Percentiles rank a stretch among this genome's conserved stretches.
Conservation (phyloP, 805 yeast species). For the Wickerhamomyces canadensis region DNA sequence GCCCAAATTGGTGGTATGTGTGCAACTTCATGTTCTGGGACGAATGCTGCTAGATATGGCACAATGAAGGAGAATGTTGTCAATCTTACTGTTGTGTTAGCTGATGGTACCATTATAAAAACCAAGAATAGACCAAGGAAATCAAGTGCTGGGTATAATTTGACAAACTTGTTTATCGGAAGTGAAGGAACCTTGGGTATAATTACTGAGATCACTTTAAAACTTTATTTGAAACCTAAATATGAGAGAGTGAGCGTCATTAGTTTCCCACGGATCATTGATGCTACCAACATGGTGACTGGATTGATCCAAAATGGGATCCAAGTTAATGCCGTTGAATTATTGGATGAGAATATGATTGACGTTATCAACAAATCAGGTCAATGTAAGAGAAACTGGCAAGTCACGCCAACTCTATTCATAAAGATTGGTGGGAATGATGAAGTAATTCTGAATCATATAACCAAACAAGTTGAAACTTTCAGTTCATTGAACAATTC, state of each 20-base stretch:
- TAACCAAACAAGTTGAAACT: slow-evolving; percentile 36
- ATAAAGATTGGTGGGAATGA: slow-evolving; percentile 51
- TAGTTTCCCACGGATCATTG: slow-evolving; percentile 55
- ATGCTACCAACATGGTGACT: slow-evolving; percentile 63
- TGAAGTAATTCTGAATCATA: slow-evolving; percentile 32
- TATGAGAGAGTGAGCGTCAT: slow-evolving; percentile 60
- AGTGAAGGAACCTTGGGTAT: slow-evolving; percentile 73
- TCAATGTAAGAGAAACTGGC: slow-evolving; percentile 43
- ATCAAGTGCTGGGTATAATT: slow-evolving; percentile 68
- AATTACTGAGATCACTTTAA: slow-evolving; percentile 66
- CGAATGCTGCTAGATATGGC: slow-evolving; percentile 70
- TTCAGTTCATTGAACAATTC: slow-evolving; percentile 47
- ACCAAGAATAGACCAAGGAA: slow-evolving; percentile 67
- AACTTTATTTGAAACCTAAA: slow-evolving; percentile 54
- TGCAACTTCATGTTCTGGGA: slow-evolving; percentile 69
- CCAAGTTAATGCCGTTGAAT: slow-evolving; percentile 61
- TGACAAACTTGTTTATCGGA: slow-evolving; percentile 63
- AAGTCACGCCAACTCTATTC: slow-evolving; percentile 50
- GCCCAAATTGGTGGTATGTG: slow-evolving; percentile 72
- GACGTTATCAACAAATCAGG: slow-evolving; percentile 50
- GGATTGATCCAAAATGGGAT: slow-evolving; percentile 55
- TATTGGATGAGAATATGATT: slow-evolving; percentile 66
- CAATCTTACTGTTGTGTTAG: slow-evolving; percentile 60
- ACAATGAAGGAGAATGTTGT: slow-evolving; percentile 67
- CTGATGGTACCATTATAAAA: slow-evolving; percentile 69